These are phyloP conservation scores for Paramyrothecium roridum DNA, from an alignment of 2,329 filamentous ascomycete genomes.

Conservation along the genomic window DNA sequence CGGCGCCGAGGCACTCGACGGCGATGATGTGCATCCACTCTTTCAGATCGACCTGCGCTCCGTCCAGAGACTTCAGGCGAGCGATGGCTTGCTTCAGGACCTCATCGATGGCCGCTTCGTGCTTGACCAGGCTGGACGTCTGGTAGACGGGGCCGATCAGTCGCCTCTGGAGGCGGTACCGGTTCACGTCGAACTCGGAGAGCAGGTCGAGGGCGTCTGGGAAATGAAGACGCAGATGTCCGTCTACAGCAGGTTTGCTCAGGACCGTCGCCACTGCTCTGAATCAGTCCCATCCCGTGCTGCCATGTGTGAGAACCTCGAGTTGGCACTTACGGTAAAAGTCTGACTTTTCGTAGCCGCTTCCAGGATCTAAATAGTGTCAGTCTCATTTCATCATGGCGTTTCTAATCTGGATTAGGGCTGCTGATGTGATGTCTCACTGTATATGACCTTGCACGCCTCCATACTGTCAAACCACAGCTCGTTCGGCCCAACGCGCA, in stretches of 20 bases:
- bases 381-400: background rate
- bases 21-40: slow-evolving; percentile 56
- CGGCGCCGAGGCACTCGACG: slow-evolving; percentile 48
- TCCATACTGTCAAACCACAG: slow-evolving; percentile 49
- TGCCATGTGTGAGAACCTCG: no score
- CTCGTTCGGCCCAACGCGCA: slow-evolving; percentile 52
- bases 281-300: background rate
- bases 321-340: slow-evolving; percentile 42
- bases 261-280: slow-evolving; percentile 41
- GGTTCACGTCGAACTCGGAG: slow-evolving; percentile 41
- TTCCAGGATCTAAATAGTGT: slow-evolving; percentile 33
- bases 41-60: slow-evolving; percentile 41
- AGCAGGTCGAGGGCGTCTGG: slow-evolving; percentile 47
- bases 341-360: slow-evolving; percentile 47
- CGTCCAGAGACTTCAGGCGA: slow-evolving; percentile 31
- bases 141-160: slow-evolving; percentile 48
- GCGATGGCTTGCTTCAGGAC: slow-evolving; percentile 33
- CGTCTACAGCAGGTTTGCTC: slow-evolving; percentile 38
- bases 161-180: slow-evolving; percentile 46
- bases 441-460: slow-evolving; percentile 45
- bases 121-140: slow-evolving; percentile 36
- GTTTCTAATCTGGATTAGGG: no score
- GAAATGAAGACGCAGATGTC: slow-evolving; percentile 28
- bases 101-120: slow-evolving; percentile 36
- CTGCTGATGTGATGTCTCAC: slow-evolving; percentile 27